Base-by-base conservation (phyloP, 1,284 basidiomycete genomes). In the Lignosus rhinocerotis region DNA sequence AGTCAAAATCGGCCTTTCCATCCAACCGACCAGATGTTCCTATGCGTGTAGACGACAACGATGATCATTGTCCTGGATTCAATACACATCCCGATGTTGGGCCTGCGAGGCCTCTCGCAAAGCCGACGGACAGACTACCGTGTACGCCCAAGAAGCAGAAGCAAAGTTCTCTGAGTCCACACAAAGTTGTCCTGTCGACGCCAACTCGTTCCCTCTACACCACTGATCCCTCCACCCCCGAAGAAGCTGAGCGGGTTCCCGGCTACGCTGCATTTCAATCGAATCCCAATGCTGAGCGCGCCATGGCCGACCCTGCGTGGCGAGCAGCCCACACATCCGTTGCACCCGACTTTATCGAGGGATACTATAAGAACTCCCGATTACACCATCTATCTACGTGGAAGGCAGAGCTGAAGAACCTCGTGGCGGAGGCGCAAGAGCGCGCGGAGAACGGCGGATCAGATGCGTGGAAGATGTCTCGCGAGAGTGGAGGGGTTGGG, bases 301-400 rank as follows among this genome's bases (percentile, higher is more conserved):
- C 86, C 8, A 90, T 96, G 86, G 82, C 88, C 31, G 79, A 92
- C 65, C 84, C 89, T 4, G 83, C 84, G 43, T 99, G 96, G 95
- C 84, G 93, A 19, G 83, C 85, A 21, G 83, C 88, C 21, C 88
- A 98, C 71, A 99, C 96, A 0, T 92, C 95, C 3, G 85, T 87
- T 8, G 90, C 90, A 11, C 84, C 90, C 0, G 90, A 88, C 62
- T 99, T 97, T 70, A 89, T 98, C 56, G 87, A 93, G 56, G 88
- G 85, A 1, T 99, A 90, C 70, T 98, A 96, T 76, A 88, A 90
- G 72, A 91, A 97, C 70, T 96, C 93, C 3, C 84, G 96, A 17
- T 76, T 99, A 30, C 96, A 99, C 67, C 91, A 96, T 69, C 76
- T 99, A 16, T 90, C 93, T 16, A 91, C 86, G 0, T 97, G 94